phyloP scores from a whole-genome alignment of 2,329 filamentous ascomycete species.

The Venturia asperata region DNA sequence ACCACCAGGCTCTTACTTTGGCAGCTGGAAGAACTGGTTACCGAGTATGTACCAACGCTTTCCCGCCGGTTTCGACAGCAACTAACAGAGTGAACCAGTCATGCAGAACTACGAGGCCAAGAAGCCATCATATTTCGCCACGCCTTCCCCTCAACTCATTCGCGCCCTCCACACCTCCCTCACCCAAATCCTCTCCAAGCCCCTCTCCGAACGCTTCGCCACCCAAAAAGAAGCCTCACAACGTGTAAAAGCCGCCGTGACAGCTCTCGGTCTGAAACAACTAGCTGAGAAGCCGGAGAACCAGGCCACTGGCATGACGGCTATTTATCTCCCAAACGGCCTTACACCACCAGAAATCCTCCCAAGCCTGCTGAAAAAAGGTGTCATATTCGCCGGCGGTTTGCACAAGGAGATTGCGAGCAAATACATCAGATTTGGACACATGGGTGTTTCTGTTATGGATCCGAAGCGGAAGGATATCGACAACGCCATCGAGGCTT shows the following conservation, averaged over 20 bases:
- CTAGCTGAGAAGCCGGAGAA: slow-evolving; percentile 78
- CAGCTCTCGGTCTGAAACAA: slow-evolving; percentile 77
- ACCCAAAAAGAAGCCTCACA: slow-evolving; percentile 72
- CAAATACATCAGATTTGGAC: slow-evolving; percentile 91
- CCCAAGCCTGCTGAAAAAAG: slow-evolving; percentile 75
- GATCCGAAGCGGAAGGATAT: slow-evolving; percentile 74
- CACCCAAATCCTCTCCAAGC: slow-evolving; percentile 73
- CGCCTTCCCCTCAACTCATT: slow-evolving; percentile 87
- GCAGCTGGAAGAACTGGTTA: slow-evolving; percentile 94
- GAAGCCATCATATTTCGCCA: slow-evolving; percentile 97
- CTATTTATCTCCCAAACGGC: slow-evolving; percentile 85
- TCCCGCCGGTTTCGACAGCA: too few species aligned
- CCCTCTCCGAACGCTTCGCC: slow-evolving; percentile 75
- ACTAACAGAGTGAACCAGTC: slow-evolving; percentile 46
- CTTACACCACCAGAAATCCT: slow-evolving; percentile 75
- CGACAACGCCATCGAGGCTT: slow-evolving; percentile 70
- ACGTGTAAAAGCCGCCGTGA: slow-evolving; percentile 76
- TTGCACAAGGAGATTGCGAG: slow-evolving; percentile 92
- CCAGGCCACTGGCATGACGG: slow-evolving; percentile 96
- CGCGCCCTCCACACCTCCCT: slow-evolving; percentile 87
- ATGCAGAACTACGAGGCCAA: slow-evolving; percentile 99
- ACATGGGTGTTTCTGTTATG: slow-evolving; percentile 93
- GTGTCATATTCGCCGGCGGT: slow-evolving; percentile 89
- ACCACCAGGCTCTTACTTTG: slow-evolving; percentile 83
- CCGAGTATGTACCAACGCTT: slow-evolving; percentile 55